phyloP scores from a whole-genome alignment of 1,284 basidiomycete species.

The Boletus sp. region DNA sequence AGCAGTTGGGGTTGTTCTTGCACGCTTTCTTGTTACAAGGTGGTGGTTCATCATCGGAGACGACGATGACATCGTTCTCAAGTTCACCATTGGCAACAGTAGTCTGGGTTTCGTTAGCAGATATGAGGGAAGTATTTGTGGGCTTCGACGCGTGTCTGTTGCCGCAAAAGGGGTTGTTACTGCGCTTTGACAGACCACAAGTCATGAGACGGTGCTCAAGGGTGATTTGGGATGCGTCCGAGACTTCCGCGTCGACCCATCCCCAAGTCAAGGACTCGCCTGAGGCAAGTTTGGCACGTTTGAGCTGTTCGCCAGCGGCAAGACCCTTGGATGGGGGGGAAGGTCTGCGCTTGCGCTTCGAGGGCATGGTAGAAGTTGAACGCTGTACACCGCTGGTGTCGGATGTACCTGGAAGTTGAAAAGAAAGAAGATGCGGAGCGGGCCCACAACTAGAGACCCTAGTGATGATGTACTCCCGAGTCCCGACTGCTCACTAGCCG shows the following conservation, averaged over 20 bases:
- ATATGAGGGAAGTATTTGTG: constrained; percentile 8
- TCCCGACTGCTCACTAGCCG: constrained; percentile 22
- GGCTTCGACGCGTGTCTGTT: constrained; percentile 46
- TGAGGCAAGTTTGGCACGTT: constrained; percentile 48
- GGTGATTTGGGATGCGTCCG: constrained; percentile 54
- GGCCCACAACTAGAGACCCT: constrained; percentile 16
- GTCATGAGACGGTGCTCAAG: constrained; percentile 59
- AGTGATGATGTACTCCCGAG: constrained; percentile 20
- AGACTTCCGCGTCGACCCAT: constrained; percentile 71
- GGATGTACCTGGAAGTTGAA: constrained; percentile 9
- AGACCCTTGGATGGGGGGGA: constrained; percentile 50
- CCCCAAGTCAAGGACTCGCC: constrained; percentile 58
- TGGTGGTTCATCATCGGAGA: constrained; percentile 60
- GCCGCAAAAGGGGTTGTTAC: constrained; percentile 45
- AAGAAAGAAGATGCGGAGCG: constrained; percentile 17
- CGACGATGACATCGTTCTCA: constrained; percentile 59
- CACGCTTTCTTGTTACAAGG: constrained; percentile 64
- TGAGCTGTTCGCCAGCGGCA: constrained; percentile 55
- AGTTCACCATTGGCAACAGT: constrained; percentile 37
- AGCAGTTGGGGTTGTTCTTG: constrained; percentile 72
- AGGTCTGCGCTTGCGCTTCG: constrained; percentile 57
- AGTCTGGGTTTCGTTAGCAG: constrained; percentile 5
- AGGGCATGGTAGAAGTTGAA: constrained; percentile 41
- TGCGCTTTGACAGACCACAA: constrained; percentile 59
- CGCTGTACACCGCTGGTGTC: constrained; percentile 1